Percentiles rank a stretch among this genome's conserved stretches.
These are phyloP conservation scores for Vitis riparia DNA, from an alignment of 164 flowering plant genomes.

Conservation along the genomic window DNA sequence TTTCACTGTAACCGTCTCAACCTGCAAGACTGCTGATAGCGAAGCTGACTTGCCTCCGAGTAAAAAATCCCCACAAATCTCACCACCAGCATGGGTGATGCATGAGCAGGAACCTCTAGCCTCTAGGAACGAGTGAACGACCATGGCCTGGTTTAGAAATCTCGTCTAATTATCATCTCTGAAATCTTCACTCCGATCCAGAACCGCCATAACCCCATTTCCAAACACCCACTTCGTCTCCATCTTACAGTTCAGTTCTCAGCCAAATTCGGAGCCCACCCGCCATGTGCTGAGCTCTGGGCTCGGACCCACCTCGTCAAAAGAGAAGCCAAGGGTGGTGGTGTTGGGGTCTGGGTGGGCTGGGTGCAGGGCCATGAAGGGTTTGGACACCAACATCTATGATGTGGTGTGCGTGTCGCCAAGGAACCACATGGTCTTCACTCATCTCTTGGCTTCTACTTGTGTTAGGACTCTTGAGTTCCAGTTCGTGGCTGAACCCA, in stretches of 20 bases:
- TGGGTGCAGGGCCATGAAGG: slow-evolving; percentile 86
- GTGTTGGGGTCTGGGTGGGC: slow-evolving; percentile 97
- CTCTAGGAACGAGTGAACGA: too few species aligned
- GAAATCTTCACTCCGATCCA: slow-evolving; percentile 15
- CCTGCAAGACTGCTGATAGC: too few species aligned
- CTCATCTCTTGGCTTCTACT: slow-evolving; percentile 92
- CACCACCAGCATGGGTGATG: too few species aligned
- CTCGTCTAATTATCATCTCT: slow-evolving; percentile 28
- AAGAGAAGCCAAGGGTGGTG: slow-evolving; percentile 91
- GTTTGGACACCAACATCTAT: slow-evolving; percentile 63
- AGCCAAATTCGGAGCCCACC: neutral
- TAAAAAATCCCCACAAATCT: too few species aligned
- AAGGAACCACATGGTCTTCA: slow-evolving; percentile 97
- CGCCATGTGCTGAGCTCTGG: slow-evolving; percentile 24
- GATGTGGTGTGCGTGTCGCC: slow-evolving; percentile 94
- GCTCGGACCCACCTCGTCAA: slow-evolving; percentile 60
- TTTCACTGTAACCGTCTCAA: too few species aligned
- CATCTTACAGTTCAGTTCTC: slow-evolving; percentile 30
- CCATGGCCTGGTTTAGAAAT: slow-evolving; percentile 58
- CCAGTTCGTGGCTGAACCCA: slow-evolving; percentile 94
- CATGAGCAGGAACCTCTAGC: too few species aligned
- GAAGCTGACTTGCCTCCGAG: too few species aligned
- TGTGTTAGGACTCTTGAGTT: slow-evolving; percentile 98
- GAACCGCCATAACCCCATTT: slow-evolving; percentile 3
- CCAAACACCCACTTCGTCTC: slow-evolving; percentile 10